Conservation (phyloP, 306 rosid species). For the Trifolium dubium region DNA sequence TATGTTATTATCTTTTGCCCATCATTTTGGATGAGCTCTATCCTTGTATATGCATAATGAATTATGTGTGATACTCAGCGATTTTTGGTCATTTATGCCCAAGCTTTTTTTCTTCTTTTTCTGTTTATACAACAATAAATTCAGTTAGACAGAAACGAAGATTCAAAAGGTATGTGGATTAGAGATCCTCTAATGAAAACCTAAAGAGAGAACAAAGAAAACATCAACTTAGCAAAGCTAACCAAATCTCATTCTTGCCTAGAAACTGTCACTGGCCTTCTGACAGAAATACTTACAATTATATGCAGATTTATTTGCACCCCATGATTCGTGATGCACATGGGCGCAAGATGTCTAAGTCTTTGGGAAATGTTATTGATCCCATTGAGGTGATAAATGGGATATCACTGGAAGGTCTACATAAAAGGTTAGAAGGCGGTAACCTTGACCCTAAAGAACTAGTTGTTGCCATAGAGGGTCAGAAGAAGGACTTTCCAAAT, state of each 20-base stretch:
- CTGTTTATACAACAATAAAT: neutral
- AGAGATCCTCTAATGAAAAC: neutral
- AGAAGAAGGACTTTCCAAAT: constrained; percentile 84
- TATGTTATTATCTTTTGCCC: constrained; percentile 21
- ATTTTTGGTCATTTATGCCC: constrained; percentile 10
- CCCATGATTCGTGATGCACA: constrained; percentile 99
- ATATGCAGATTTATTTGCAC: constrained; percentile 83
- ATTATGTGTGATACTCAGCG: constrained; percentile 6
- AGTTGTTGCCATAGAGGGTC: constrained; percentile 79
- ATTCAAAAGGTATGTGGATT: neutral
- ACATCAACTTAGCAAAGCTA: constrained; percentile 16
- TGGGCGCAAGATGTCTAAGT: constrained; percentile 98
- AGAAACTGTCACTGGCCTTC: constrained; percentile 27
- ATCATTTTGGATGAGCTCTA: neutral
- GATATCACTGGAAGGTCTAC: constrained; percentile 76
- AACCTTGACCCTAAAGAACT: constrained; percentile 90
- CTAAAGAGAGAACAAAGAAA: neutral
- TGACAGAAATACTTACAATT: constrained; percentile 29
- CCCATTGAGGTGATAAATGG: constrained; percentile 94
- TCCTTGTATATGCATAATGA: constrained; percentile 14
- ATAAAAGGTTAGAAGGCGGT: constrained; percentile 81
- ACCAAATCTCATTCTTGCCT: constrained; percentile 21
- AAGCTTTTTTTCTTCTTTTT: neutral
- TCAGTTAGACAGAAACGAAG: neutral
- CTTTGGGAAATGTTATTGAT: constrained; percentile 95